Percentiles rank a stretch among this genome's conserved stretches.
phyloP scores from a whole-genome alignment of 129 eudicot genomes.

The Centaurea solstitialis region DNA sequence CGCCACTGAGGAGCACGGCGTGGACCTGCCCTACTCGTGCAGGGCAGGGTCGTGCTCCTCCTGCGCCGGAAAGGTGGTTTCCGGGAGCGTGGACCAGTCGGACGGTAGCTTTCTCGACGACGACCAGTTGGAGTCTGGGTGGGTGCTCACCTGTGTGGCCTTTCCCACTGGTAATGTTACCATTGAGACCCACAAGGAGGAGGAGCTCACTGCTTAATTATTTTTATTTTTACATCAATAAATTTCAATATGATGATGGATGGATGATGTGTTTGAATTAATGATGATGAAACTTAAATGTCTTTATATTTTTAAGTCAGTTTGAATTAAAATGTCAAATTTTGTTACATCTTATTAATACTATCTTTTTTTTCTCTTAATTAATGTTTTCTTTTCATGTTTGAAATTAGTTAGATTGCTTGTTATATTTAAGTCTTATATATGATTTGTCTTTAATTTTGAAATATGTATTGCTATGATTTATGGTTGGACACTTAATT shows the following conservation, averaged over 20 bases:
- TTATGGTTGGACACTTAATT: too few species aligned
- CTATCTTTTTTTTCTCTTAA: neutral
- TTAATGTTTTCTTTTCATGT: too few species aligned
- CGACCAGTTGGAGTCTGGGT: constrained; percentile 54
- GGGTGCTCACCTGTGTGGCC: constrained; percentile 83
- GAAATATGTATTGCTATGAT: too few species aligned
- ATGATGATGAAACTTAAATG: neutral
- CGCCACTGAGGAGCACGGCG: constrained; percentile 49
- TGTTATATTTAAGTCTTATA: neutral
- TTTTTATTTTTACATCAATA: neutral
- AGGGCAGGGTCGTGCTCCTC: constrained; percentile 87
- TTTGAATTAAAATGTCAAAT: constrained; percentile 3
- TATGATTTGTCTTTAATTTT: too few species aligned
- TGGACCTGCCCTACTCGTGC: constrained; percentile 80
- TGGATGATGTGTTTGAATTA: neutral
- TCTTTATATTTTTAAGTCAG: neutral
- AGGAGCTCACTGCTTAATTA: constrained; percentile 43
- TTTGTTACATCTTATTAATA: neutral
- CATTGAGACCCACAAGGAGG: constrained; percentile 94
- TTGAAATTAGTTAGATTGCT: neutral
- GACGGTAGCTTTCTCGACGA: constrained; percentile 61
- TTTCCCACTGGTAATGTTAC: constrained; percentile 49
- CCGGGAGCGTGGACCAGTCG: constrained; percentile 65
- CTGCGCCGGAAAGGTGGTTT: constrained; percentile 60
- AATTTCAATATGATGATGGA: neutral